Evolutionary conservation across 2,329 filamentous ascomycete genomes (phyloP).

Genomic region (Helminthosporium solani): DNA sequence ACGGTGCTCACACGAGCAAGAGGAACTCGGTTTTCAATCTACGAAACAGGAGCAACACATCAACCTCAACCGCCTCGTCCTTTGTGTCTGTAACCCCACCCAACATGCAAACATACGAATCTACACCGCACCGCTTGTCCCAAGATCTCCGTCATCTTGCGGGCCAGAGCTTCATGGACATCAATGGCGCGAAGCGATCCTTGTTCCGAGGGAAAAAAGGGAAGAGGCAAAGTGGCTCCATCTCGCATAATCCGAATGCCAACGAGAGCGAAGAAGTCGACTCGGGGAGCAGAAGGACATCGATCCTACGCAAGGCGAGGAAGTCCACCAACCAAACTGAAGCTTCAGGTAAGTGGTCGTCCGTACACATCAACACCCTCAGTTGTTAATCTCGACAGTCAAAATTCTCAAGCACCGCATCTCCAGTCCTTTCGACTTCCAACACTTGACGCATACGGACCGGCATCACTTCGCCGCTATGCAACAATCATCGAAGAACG

Average conservation of each 20-base stretch:
- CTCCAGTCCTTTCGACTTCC: slow-evolving; percentile 64
- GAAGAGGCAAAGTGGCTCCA: slow-evolving; percentile 38
- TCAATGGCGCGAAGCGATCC: slow-evolving; percentile 24
- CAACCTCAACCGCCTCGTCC: slow-evolving; percentile 35
- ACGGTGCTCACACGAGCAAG: slow-evolving; percentile 22
- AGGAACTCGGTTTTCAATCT: slow-evolving; percentile 41
- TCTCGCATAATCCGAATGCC: slow-evolving; percentile 16
- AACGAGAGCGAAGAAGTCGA: slow-evolving; percentile 31
- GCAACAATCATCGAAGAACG: slow-evolving; percentile 52
- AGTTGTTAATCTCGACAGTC: slow-evolving; percentile 20
- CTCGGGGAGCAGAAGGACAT: slow-evolving; percentile 27
- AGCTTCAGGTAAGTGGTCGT: slow-evolving; percentile 21
- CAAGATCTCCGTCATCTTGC: slow-evolving; percentile 23
- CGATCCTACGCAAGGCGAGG: slow-evolving; percentile 36
- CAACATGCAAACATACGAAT: slow-evolving; percentile 25
- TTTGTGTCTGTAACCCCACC: slow-evolving; percentile 23
- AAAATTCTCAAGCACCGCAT: slow-evolving; percentile 45
- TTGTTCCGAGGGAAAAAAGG: slow-evolving; percentile 40
- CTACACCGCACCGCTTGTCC: slow-evolving; percentile 25
- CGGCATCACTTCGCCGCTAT: slow-evolving; percentile 56
- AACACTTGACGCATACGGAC: slow-evolving; percentile 62
- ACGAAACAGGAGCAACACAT: slow-evolving; percentile 42
- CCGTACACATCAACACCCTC: background rate
- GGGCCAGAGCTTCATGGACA: slow-evolving; percentile 26
- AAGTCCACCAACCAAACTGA: slow-evolving; percentile 25